These are phyloP conservation scores for Erucastrum elatum DNA, from an alignment of 345 rosid species.

Conservation along the genomic window DNA sequence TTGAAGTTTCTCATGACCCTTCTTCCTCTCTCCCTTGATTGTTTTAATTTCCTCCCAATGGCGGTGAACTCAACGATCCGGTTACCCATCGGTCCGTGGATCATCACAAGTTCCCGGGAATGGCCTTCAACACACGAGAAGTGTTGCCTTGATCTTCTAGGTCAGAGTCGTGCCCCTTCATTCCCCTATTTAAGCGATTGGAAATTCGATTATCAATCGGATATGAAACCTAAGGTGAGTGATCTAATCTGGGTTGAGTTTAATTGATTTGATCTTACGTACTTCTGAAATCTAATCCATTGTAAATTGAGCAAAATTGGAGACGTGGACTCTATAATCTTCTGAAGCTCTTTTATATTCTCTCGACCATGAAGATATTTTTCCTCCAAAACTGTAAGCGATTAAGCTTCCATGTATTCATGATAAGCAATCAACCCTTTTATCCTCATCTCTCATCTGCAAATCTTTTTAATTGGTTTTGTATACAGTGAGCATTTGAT, in stretches of 20 bases:
- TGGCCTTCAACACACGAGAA: constrained; percentile 20
- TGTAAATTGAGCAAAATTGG: too few relatives aligned
- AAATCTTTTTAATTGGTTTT: too few relatives aligned
- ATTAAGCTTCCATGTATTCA: too few relatives aligned
- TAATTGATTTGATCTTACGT: neutral
- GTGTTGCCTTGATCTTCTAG: constrained; percentile 54
- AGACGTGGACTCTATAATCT: too few relatives aligned
- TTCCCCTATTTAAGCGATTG: constrained; percentile 75
- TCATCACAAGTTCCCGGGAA: constrained; percentile 64
- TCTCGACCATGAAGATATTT: too few relatives aligned
- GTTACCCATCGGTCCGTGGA: constrained; percentile 39
- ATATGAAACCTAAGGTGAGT: constrained; percentile 82
- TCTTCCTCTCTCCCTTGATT: constrained; percentile 59
- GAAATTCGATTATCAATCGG: constrained; percentile 59
- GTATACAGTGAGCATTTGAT: too few relatives aligned
- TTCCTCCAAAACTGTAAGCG: too few relatives aligned
- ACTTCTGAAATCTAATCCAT: constrained; percentile 23
- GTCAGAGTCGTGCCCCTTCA: constrained; percentile 53
- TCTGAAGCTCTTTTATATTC: too few relatives aligned
- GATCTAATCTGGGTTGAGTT: constrained; percentile 10
- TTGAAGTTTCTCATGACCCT: constrained; percentile 44
- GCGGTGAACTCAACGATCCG: constrained; percentile 43
- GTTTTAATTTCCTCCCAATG: constrained; percentile 56
- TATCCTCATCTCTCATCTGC: too few relatives aligned
- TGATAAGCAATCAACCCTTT: too few relatives aligned